phyloP scores from a whole-genome alignment of 495 filamentous ascomycete genomes.

The Xylaria flabelliformis region DNA sequence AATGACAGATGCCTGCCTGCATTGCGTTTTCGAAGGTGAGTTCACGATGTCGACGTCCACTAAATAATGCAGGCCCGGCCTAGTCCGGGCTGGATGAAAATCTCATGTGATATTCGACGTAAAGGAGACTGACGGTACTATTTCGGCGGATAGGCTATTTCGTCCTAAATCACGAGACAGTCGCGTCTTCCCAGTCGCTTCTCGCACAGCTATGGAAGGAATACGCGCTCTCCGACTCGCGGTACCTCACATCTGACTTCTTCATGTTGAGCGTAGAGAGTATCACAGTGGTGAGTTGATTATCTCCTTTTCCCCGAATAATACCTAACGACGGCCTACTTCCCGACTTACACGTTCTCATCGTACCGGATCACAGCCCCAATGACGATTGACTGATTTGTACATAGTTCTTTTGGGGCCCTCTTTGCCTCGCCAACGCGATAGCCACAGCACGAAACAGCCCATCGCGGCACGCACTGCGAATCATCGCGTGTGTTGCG shows the following conservation, averaged over 20 bases:
- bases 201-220: conserved; percentile 90
- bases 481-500: conserved; percentile 73
- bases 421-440: conserved; percentile 74
- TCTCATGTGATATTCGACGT: neutral
- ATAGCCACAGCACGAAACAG: conserved; percentile 60
- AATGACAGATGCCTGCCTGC: conserved; percentile 61
- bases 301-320: neutral
- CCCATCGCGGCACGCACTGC: conserved; percentile 71
- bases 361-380: neutral
- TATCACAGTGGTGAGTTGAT: conserved; percentile 72
- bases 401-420: conserved; percentile 69
- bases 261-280: conserved; percentile 87
- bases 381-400: conserved; percentile 5
- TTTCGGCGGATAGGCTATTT: conserved; percentile 67
- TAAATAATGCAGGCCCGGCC: neutral
- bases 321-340: neutral
- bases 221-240: conserved; percentile 81
- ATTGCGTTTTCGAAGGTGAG: conserved; percentile 79
- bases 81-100: neutral
- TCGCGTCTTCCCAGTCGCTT: conserved; percentile 52
- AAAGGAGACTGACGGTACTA: neutral
- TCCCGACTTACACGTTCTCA: neutral
- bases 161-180: conserved; percentile 63
- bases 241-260: conserved; percentile 78
- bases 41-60: neutral